Conservation (phyloP, 106 monocot genomes). For the Acorus gramineus region DNA sequence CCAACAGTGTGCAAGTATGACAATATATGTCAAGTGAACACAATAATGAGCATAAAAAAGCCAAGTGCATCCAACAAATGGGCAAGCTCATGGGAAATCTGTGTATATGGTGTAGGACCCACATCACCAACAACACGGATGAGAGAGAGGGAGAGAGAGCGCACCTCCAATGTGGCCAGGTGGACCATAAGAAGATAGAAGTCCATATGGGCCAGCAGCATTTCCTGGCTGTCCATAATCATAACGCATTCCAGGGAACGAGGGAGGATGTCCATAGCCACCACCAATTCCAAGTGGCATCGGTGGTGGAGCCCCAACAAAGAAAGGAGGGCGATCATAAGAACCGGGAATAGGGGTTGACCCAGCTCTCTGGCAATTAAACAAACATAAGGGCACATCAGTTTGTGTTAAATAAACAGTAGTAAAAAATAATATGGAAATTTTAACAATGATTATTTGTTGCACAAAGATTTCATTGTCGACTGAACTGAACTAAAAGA, state of each 20-base stretch:
- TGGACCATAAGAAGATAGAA: slow-evolving; percentile 40
- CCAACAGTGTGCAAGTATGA: too few species aligned
- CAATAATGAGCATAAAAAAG: too few species aligned
- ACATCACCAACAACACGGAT: too few species aligned
- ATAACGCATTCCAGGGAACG: slow-evolving; percentile 39
- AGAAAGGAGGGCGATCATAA: slow-evolving; percentile 30
- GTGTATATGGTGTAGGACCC: too few species aligned
- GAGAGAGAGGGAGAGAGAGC: slow-evolving; percentile 13
- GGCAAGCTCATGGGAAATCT: too few species aligned
- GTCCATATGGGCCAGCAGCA: slow-evolving; percentile 36
- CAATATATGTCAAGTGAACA: too few species aligned
- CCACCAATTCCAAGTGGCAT: slow-evolving; percentile 26
- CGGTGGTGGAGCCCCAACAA: slow-evolving; percentile 24
- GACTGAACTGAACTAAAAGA: too few species aligned
- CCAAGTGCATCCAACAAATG: too few species aligned
- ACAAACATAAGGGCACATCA: not conserved
- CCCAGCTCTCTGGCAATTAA: slow-evolving; percentile 18
- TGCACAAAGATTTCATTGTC: too few species aligned
- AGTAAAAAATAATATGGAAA: too few species aligned
- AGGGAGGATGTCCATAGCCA: slow-evolving; percentile 24
- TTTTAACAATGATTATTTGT: too few species aligned
- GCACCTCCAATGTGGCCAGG: slow-evolving; percentile 34
- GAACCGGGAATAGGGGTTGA: slow-evolving; percentile 15
- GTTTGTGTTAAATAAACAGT: too few species aligned
- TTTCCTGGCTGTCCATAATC: slow-evolving; percentile 26